Conservation (phyloP, 805 yeast genomes). For the Hanseniaspora valbyensis region DNA sequence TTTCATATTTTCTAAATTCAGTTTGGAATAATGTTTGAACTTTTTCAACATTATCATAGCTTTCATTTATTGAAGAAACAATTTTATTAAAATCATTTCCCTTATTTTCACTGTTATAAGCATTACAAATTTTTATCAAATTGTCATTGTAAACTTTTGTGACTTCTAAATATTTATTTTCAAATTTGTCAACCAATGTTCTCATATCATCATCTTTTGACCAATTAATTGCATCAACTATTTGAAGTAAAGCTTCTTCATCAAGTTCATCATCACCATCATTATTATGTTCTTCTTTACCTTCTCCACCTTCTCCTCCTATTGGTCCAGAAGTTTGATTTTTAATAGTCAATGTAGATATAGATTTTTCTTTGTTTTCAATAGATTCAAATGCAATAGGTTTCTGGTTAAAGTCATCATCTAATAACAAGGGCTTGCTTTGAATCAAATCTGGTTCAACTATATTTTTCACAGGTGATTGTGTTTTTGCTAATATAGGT, state of each 20-base stretch:
- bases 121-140: constrained; percentile 1
- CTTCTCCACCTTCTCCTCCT: not conserved
- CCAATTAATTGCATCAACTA: constrained; percentile 49
- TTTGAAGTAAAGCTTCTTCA: constrained; percentile 42
- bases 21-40: constrained; percentile 46
- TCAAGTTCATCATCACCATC: constrained; percentile 4
- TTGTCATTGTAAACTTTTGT: constrained; percentile 53
- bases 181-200: constrained; percentile 45
- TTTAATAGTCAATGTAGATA: not conserved
- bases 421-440: not conserved
- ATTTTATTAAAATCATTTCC: constrained; percentile 26
- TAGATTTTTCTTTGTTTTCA: not conserved
- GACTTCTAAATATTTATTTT: constrained; percentile 47
- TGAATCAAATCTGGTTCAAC: not conserved
- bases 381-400: constrained; percentile 5
- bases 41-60: constrained; percentile 47
- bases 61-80: constrained; percentile 36
- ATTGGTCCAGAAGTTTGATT: not conserved
- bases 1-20: constrained; percentile 51
- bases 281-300: not conserved
- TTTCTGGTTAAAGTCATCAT: not conserved
- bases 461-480: not conserved
- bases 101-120: not conserved
- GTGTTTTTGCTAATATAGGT: not conserved
- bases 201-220: constrained; percentile 52